A percentile compares a stretch with the other conserved stretches of the same genome.
These are phyloP conservation scores for Candida yuanshanica DNA, from an alignment of 805 yeast genomes.

Conservation along the genomic window DNA sequence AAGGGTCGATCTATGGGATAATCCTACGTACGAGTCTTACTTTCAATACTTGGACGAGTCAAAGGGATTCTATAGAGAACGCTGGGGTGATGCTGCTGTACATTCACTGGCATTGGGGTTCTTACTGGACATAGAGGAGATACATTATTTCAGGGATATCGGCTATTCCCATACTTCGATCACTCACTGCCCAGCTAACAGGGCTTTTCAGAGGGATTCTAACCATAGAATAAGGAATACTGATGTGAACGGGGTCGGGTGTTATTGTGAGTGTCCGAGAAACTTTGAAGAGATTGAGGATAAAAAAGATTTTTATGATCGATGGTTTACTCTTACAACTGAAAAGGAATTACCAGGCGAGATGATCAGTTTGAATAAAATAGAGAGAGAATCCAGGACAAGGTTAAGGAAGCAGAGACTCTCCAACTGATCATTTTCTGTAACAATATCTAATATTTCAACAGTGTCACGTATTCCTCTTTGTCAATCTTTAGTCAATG, in stretches of 20 bases:
- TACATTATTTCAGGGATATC: constrained; percentile 89
- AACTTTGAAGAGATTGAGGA: constrained; percentile 52
- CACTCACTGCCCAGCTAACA: constrained; percentile 71
- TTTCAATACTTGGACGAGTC: constrained; percentile 61
- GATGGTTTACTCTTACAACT: constrained; percentile 39
- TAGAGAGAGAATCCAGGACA: not conserved
- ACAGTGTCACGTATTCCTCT: too few species aligned
- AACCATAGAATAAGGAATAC: constrained; percentile 39
- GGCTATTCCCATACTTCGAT: constrained; percentile 82
- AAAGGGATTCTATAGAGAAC: constrained; percentile 83
- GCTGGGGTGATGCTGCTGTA: constrained; percentile 98
- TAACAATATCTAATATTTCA: too few species aligned
- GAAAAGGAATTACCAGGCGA: not conserved
- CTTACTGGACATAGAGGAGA: constrained; percentile 58
- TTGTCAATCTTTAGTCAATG: too few species aligned
- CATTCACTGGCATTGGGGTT: constrained; percentile 84
- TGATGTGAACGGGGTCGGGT: constrained; percentile 60
- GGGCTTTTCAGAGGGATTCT: constrained; percentile 9
- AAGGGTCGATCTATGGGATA: constrained; percentile 64
- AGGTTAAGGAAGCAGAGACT: not conserved
- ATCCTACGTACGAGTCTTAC: constrained; percentile 58
- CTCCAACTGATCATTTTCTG: too few species aligned
- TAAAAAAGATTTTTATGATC: constrained; percentile 42
- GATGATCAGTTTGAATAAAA: not conserved
- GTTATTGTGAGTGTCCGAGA: constrained; percentile 77